Evolutionary conservation across 768 basidiomycete species (phyloP), one percentile per base, ranked within the genome.

Genomic region (Candolleomyces eurysporus): DNA sequence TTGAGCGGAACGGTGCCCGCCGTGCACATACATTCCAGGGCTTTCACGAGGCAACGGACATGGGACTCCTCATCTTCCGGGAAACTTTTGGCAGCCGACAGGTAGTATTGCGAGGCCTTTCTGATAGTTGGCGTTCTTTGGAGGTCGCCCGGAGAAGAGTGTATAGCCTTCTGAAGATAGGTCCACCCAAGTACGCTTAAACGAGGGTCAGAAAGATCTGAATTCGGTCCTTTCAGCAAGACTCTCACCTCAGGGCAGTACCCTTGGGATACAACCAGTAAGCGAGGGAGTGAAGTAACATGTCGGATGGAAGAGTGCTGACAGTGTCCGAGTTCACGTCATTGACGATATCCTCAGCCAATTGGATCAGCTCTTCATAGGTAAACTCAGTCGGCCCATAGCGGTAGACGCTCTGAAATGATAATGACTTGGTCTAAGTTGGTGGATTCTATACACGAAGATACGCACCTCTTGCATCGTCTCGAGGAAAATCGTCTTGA

Each of bases 11-110:
- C 66, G n/a, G 67, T 65, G 6, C 36, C 36, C 42, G 59, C 46
- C 19, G 63, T 65, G 69, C 71, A 76, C 48, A 69, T 65, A 8
- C 71, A 71, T 55, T 77, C 76, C 31, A 78, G 67, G 10, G 73
- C 68, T 30, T 74, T 61, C 59, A 70, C 70, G 46, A 76, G 66
- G 51, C 64, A 74, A 65, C 68, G 66, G 3, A 67, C 63, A 52
- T 71, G 68, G 26, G 67, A 60, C 66, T 80, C 76, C 50, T 81
- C 79, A 61, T 82, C 80, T 22, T 69, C 65, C 14, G 75, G 76
- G 54, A 67, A 74, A 21, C 54, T 62, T 26, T 60, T 66, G 40
- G 54, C 60, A 13, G 56, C 59, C 45, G 63, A 51, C 57, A 66
- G 22, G 26, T 61, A 61, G 30, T 57, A 61, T 1, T 22, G 39